Conservation (phyloP, 1,284 basidiomycete genomes). For the Cryptococcus sp. region DNA sequence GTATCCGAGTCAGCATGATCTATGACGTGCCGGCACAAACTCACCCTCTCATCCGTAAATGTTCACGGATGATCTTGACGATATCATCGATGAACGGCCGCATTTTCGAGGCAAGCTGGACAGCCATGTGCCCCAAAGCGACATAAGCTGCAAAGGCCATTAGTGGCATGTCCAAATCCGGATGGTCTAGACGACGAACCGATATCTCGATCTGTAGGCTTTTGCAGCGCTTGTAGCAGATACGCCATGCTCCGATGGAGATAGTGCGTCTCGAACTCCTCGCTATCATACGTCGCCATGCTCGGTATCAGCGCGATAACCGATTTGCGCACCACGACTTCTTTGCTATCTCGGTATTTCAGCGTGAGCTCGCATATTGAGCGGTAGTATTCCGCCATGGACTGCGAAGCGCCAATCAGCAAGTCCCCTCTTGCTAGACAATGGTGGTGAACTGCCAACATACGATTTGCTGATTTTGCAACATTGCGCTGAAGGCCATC, state of each 20-base stretch:
- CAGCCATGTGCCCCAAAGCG: conserved; percentile 93
- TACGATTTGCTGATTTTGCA: conserved; percentile 92
- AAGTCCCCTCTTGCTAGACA: conserved; percentile 16
- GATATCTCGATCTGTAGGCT: conserved; percentile 84
- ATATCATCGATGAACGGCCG: conserved; percentile 93
- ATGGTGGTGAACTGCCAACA: conserved; percentile 23
- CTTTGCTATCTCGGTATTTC: conserved; percentile 82
- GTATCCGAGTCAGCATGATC: not conserved
- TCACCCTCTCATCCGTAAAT: conserved; percentile 80
- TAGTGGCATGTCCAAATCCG: conserved; percentile 7
- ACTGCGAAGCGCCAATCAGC: conserved; percentile 58
- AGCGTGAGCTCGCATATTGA: conserved; percentile 90
- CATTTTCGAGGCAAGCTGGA: conserved; percentile 91
- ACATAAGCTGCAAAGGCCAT: conserved; percentile 70
- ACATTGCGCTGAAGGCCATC: conserved; percentile 85
- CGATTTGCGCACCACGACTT: conserved; percentile 82
- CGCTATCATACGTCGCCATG: conserved; percentile 89
- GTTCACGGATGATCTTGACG: conserved; percentile 85
- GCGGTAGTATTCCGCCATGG: conserved; percentile 88
- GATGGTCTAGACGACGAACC: conserved; percentile 58
- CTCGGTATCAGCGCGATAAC: conserved; percentile 92
- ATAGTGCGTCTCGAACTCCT: conserved; percentile 85
- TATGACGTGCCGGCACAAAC: conserved; percentile 26
- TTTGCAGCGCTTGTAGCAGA: conserved; percentile 82
- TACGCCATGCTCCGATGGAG: conserved; percentile 90